A percentile compares a stretch with the other conserved stretches of the same genome.
phyloP scores from a whole-genome alignment of 257 asterid genomes.

The Ilex asprella region DNA sequence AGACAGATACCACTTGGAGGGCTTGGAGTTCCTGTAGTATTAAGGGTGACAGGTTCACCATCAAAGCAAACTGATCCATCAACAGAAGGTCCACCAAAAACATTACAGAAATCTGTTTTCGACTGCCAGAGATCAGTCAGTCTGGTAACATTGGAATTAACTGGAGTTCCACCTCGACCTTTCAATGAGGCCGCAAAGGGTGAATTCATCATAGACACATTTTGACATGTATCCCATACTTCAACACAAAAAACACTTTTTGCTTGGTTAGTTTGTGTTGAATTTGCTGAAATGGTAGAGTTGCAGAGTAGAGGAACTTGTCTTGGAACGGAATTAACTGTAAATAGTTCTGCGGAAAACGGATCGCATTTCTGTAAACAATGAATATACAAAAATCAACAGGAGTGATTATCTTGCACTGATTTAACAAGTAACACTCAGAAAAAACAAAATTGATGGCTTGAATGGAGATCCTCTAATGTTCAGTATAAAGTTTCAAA shows the following conservation, averaged over 20 bases:
- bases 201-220: conserved; percentile 48
- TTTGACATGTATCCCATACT: conserved; percentile 73
- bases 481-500: not conserved
- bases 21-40: conserved; percentile 26
- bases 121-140: conserved; percentile 66
- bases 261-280: conserved; percentile 43
- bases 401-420: not conserved
- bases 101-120: conserved; percentile 56
- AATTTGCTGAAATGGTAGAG: conserved; percentile 49
- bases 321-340: conserved; percentile 37
- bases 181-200: conserved; percentile 53
- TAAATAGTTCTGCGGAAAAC: conserved; percentile 65
- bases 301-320: conserved; percentile 67
- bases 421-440: not conserved
- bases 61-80: conserved; percentile 48
- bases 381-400: conserved; percentile 14
- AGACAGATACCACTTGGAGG: conserved; percentile 78
- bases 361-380: conserved; percentile 78
- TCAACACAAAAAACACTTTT: conserved; percentile 50
- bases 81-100: conserved; percentile 63
- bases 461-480: not conserved
- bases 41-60: conserved; percentile 49
- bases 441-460: not conserved
- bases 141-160: conserved; percentile 41
- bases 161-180: conserved; percentile 41